A percentile compares a stretch with the other conserved stretches of the same genome.
Conservation (phyloP, 768 basidiomycete species). For the Neoboletus brunneissimus region DNA sequence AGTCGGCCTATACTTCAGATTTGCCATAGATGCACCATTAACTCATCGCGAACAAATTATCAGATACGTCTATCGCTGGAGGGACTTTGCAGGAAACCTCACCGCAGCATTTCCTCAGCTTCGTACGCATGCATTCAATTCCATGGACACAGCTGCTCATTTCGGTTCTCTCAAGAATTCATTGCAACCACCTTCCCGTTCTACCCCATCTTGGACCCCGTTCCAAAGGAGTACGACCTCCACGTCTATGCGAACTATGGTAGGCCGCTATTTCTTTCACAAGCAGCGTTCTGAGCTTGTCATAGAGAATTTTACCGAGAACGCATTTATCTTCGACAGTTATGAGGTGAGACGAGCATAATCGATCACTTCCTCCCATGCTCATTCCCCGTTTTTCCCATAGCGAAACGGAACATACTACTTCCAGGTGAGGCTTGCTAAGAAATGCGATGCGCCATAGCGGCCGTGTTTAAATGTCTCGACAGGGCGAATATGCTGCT, state of each 20-base stretch:
- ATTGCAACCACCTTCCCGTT: conserved; percentile 49
- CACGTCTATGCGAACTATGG: conserved; percentile 53
- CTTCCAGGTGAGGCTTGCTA: conserved; percentile 33
- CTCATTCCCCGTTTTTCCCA: background rate
- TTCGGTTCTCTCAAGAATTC: conserved; percentile 39
- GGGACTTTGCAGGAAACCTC: conserved; percentile 43
- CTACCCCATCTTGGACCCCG: conserved; percentile 46
- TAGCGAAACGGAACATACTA: conserved; percentile 59
- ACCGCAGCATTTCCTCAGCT: conserved; percentile 24
- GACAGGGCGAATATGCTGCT: conserved; percentile 52
- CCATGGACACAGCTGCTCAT: conserved; percentile 11
- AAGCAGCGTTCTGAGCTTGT: background rate
- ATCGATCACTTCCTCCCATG: background rate
- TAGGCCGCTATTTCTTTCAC: background rate
- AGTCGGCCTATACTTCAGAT: conserved; percentile 4
- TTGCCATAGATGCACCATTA: background rate
- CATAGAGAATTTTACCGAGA: conserved; percentile 40
- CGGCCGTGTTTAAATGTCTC: background rate
- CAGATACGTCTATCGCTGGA: conserved; percentile 53
- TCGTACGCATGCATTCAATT: background rate
- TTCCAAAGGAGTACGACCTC: conserved; percentile 50
- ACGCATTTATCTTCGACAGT: conserved; percentile 47
- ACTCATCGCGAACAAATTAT: background rate
- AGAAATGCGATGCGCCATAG: background rate
- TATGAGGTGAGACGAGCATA: conserved; percentile 32